A percentile compares a stretch with the other conserved stretches of the same genome.
Evolutionary conservation across 805 yeast genomes (phyloP).

Genomic region (Candida qinlingensis): DNA sequence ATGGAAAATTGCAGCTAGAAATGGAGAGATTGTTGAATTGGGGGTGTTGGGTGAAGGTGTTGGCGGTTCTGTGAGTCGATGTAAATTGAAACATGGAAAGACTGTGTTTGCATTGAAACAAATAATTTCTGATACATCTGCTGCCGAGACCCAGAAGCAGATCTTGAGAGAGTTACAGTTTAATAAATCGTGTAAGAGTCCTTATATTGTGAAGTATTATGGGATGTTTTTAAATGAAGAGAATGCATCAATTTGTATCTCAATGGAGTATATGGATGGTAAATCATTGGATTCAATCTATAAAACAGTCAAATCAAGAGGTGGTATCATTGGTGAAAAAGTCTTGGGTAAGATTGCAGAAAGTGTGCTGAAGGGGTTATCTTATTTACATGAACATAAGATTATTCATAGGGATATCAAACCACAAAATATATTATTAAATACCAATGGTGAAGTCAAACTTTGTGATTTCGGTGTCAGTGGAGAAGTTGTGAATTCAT

Average conservation of each 20-base stretch:
- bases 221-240: constrained; percentile 83
- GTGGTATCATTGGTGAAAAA: constrained; percentile 88
- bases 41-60: constrained; percentile 88
- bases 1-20: constrained; percentile 61
- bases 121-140: constrained; percentile 49
- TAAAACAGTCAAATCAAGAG: constrained; percentile 62
- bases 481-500: constrained; percentile 91
- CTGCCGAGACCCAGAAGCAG: constrained; percentile 76
- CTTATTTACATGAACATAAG: constrained; percentile 80
- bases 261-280: constrained; percentile 98
- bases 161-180: constrained; percentile 87
- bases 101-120: constrained; percentile 77
- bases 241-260: constrained; percentile 78
- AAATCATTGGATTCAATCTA: constrained; percentile 88
- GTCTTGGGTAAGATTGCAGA: constrained; percentile 89
- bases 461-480: constrained; percentile 97
- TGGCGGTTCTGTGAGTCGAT: constrained; percentile 85
- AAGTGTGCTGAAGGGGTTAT: constrained; percentile 75
- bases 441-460: constrained; percentile 74
- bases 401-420: constrained; percentile 95
- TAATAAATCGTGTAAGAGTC: constrained; percentile 75
- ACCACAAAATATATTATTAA: constrained; percentile 87
- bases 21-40: constrained; percentile 59
- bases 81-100: constrained; percentile 52
- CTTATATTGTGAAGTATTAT: constrained; percentile 84